These are phyloP conservation scores for Colletotrichum simmondsii DNA, from an alignment of 2,329 filamentous ascomycete genomes.

Conservation along the genomic window DNA sequence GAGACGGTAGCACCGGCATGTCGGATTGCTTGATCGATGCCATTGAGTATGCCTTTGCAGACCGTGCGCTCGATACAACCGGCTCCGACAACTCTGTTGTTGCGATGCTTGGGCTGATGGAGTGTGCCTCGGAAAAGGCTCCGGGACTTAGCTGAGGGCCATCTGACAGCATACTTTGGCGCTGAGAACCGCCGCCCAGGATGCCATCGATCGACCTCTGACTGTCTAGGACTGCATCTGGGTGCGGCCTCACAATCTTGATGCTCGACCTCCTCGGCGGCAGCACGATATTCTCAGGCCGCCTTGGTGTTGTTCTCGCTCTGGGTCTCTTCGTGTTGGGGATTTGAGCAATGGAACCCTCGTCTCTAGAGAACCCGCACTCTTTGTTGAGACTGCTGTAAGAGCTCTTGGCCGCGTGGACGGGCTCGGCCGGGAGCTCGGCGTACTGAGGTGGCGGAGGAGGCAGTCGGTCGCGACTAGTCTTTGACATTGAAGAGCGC, in stretches of 20 bases:
- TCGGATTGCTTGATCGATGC: constrained; percentile 42
- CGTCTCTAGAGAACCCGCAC: not conserved
- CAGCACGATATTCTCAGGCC: constrained; percentile 26
- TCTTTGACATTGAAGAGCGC: constrained; percentile 6
- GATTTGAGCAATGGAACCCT: not conserved
- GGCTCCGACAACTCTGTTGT: constrained; percentile 44
- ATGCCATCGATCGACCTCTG: constrained; percentile 22
- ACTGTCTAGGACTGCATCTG: not conserved
- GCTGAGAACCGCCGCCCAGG: constrained; percentile 28
- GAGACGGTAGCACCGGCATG: constrained; percentile 18
- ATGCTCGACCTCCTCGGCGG: constrained; percentile 8
- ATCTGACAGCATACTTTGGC: constrained; percentile 6
- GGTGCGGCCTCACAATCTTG: not conserved
- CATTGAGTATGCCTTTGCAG: constrained; percentile 42
- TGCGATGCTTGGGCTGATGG: constrained; percentile 46
- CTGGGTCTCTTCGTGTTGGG: not conserved
- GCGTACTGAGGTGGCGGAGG: constrained; percentile 22
- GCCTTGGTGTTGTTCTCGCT: not conserved
- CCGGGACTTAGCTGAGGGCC: constrained; percentile 20
- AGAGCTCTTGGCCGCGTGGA: constrained; percentile 17
- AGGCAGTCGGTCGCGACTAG: constrained; percentile 3
- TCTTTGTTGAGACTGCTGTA: constrained; percentile 14
- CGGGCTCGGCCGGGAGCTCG: constrained; percentile 25
- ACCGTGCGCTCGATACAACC: constrained; percentile 45
- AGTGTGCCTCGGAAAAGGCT: constrained; percentile 36